Evolutionary conservation across 257 asterid genomes (phyloP).

Genomic region (Solanum tacnaense): DNA sequence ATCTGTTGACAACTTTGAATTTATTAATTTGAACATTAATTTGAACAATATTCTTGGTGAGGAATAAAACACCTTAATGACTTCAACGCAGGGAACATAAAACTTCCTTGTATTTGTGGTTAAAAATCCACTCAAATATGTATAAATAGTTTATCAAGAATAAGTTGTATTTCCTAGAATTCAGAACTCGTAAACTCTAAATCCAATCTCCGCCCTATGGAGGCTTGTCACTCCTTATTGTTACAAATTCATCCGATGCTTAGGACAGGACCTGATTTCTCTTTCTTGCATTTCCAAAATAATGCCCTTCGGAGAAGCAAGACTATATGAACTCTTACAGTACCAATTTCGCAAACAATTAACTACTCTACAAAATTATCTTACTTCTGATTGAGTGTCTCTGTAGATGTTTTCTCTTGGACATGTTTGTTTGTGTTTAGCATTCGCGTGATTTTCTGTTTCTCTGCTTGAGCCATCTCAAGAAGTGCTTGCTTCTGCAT

Average conservation of each 20-base stretch:
- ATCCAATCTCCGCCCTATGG: not conserved
- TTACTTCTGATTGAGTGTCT: conserved; percentile 15
- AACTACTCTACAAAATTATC: conserved; percentile 9
- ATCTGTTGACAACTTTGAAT: not conserved
- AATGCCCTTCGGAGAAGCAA: not conserved
- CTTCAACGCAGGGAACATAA: not conserved
- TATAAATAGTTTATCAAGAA: not conserved
- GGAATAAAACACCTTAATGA: not conserved
- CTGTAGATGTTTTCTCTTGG: conserved; percentile 16
- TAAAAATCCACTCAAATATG: not conserved
- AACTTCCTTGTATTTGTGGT: not conserved
- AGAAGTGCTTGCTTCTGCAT: conserved; percentile 65
- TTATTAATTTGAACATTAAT: not conserved
- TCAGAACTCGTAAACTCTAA: not conserved
- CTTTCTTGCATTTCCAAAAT: not conserved
- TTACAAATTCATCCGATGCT: not conserved
- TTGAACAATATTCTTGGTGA: not conserved
- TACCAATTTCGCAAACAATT: not conserved
- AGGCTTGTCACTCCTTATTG: not conserved
- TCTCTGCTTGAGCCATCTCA: conserved; percentile 55
- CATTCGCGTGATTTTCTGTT: conserved; percentile 11
- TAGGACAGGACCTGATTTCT: not conserved
- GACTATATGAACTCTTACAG: not conserved
- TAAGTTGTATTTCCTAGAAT: not conserved
- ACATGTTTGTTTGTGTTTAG: conserved; percentile 16